phyloP scores from a whole-genome alignment of 2,329 filamentous ascomycete genomes.

The Colletotrichum sp. region DNA sequence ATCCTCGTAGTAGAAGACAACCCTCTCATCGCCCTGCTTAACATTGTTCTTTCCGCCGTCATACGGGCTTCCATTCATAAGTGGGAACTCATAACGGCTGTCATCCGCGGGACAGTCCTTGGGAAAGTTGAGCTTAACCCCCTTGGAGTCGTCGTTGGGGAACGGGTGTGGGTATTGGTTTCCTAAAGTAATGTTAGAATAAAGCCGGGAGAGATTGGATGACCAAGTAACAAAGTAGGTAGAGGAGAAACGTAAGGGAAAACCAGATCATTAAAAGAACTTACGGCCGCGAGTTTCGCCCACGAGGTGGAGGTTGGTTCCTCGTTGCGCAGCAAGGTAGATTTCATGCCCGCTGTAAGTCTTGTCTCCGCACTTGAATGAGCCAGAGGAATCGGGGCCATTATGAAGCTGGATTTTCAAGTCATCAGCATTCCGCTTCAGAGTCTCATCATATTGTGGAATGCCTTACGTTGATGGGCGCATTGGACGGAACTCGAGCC shows the following conservation, averaged over 20 bases:
- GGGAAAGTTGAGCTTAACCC: background rate
- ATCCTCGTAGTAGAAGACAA: background rate
- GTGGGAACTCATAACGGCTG: background rate
- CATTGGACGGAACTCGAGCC: background rate
- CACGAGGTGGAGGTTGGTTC: background rate
- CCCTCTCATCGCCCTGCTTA: background rate
- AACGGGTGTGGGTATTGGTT: background rate
- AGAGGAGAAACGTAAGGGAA: fast-evolving
- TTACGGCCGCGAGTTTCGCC: background rate
- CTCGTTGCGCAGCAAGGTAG: background rate
- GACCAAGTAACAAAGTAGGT: background rate
- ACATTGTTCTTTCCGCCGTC: background rate
- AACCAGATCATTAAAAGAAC: background rate
- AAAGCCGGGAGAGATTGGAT: background rate
- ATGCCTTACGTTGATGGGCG: background rate
- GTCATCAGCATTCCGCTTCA: background rate
- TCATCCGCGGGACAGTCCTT: background rate
- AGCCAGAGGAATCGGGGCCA: background rate
- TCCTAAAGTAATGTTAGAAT: background rate
- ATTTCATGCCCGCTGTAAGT: background rate
- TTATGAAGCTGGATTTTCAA: background rate
- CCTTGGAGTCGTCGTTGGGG: background rate
- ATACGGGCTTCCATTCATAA: background rate
- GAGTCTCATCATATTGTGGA: background rate
- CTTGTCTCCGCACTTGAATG: background rate